Evolutionary conservation across 2,329 filamentous ascomycete species (phyloP).

Genomic region (Talaromyces sp.): DNA sequence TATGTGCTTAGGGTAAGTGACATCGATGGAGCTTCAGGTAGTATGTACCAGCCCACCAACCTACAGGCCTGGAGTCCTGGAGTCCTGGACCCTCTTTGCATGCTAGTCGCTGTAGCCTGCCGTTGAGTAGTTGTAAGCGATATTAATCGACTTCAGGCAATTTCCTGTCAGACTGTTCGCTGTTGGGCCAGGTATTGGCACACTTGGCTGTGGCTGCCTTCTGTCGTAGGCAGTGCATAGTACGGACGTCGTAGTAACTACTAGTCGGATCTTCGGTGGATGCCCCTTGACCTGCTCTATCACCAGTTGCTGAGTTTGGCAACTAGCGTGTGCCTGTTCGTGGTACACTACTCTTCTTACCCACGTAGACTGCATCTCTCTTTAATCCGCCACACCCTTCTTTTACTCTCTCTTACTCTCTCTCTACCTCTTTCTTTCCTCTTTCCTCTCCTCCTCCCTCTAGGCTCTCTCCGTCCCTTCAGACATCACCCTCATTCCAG

Average conservation of each 20-base stretch:
- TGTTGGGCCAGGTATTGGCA: background rate
- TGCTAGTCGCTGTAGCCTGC: background rate
- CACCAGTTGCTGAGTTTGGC: background rate
- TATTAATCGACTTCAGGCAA: background rate
- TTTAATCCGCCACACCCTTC: slow-evolving; percentile 1
- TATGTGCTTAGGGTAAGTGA: background rate
- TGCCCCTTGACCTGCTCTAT: background rate
- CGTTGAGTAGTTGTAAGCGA: background rate
- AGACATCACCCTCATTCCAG: slow-evolving; percentile 11
- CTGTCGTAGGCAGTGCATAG: background rate
- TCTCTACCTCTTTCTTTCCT: slow-evolving; percentile 1
- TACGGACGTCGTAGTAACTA: background rate
- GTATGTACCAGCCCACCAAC: no score
- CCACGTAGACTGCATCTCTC: slow-evolving; percentile 1
- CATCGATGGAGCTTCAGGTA: background rate
- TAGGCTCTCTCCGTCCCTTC: background rate
- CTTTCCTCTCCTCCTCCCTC: background rate
- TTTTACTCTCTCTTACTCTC: background rate
- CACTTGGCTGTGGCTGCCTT: background rate
- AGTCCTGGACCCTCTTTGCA: background rate
- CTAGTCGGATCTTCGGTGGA: slow-evolving; percentile 2
- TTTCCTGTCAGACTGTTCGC: background rate
- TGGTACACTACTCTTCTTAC: background rate
- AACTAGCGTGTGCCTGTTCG: background rate
- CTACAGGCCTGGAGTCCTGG: no score